phyloP scores from a whole-genome alignment of 1,284 basidiomycete genomes.

The Boletus nobilissimus region DNA sequence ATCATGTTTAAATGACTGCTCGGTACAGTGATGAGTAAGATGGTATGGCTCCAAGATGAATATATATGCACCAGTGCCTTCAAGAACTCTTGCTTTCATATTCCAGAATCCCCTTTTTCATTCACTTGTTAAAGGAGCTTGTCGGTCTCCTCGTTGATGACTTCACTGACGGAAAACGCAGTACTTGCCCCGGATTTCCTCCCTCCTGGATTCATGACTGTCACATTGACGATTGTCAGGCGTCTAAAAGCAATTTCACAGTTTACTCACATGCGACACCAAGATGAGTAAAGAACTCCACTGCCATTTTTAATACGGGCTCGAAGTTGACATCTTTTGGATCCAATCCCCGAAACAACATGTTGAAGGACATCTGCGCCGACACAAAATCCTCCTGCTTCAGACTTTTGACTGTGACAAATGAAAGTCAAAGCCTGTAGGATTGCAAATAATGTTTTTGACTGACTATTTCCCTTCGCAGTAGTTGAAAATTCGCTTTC shows the following conservation, averaged over 20 bases:
- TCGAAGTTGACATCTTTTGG: background rate
- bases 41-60: too few relatives aligned
- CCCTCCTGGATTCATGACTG: too few relatives aligned
- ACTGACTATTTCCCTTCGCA: background rate
- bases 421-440: background rate
- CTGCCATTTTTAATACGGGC: constrained; percentile 10
- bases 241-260: background rate
- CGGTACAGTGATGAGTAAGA: too few relatives aligned
- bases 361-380: background rate
- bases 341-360: constrained; percentile 6
- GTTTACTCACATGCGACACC: constrained; percentile 18
- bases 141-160: background rate
- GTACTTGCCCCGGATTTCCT: background rate
- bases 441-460: background rate
- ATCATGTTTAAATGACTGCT: too few relatives aligned
- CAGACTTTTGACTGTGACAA: constrained; percentile 1
- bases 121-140: constrained; percentile 4
- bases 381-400: background rate
- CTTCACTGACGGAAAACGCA: constrained; percentile 1
- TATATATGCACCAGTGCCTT: too few relatives aligned
- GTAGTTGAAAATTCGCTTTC: too few relatives aligned
- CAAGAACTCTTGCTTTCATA: background rate
- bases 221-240: background rate
- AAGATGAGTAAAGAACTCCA: constrained; percentile 15
- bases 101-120: background rate